Evolutionary conservation across 495 filamentous ascomycete species (phyloP).

Genomic region (Aspergillus cristatus): DNA sequence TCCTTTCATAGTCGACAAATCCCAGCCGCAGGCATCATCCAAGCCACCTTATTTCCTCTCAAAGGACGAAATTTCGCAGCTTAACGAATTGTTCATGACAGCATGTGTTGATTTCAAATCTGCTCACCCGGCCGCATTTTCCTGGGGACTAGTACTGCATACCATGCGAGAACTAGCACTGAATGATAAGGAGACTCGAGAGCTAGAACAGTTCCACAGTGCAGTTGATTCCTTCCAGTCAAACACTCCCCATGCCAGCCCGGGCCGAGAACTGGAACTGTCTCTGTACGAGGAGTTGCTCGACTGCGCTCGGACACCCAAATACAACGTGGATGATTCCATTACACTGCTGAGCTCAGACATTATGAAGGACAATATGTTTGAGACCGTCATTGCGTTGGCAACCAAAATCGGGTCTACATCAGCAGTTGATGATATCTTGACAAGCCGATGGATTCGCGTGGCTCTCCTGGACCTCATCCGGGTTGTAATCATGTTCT

Average conservation of each 20-base stretch:
- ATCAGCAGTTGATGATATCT: conserved; percentile 31
- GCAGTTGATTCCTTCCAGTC: conserved; percentile 46
- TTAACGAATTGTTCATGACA: conserved; percentile 53
- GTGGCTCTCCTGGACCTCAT: conserved; percentile 56
- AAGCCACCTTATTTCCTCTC: conserved; percentile 53
- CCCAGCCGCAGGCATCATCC: conserved; percentile 9
- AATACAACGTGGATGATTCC: conserved; percentile 33
- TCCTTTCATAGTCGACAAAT: conserved; percentile 18
- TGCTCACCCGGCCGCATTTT: conserved; percentile 59
- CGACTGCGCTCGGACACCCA: conserved; percentile 34
- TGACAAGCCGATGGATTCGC: conserved; percentile 41
- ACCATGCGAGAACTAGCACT: conserved; percentile 52
- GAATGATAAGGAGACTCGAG: conserved; percentile 47
- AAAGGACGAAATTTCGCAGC: conserved; percentile 48
- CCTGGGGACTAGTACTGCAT: conserved; percentile 70
- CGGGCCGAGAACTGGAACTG: conserved; percentile 21
- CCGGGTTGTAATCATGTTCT: conserved; percentile 40
- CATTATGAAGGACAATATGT: conserved; percentile 47
- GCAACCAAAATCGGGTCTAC: conserved; percentile 29
- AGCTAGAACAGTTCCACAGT: conserved; percentile 52
- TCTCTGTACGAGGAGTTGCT: conserved; percentile 44
- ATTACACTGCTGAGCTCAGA: conserved; percentile 40
- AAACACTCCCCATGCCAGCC: conserved; percentile 23
- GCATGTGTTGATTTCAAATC: conserved; percentile 39
- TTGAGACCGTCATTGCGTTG: conserved; percentile 53